Evolutionary conservation across 805 yeast genomes (phyloP).

Genomic region (Candida multigemmis): DNA sequence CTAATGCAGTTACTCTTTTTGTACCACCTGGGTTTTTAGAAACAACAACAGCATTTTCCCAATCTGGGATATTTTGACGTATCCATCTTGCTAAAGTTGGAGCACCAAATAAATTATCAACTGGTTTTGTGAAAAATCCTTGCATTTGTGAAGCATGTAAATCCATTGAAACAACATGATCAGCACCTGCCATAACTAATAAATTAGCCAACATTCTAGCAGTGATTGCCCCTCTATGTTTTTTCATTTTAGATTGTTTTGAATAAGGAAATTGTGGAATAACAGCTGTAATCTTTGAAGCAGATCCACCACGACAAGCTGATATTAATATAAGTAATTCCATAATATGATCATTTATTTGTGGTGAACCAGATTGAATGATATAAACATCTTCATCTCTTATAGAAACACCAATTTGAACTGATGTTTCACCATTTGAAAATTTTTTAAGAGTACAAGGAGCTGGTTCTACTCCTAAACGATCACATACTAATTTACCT

Average conservation of each 20-base stretch:
- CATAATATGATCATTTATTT: conserved; percentile 90
- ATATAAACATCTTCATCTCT: conserved; percentile 96
- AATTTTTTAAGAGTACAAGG: conserved; percentile 87
- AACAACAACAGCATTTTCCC: conserved; percentile 85
- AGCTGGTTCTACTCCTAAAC: conserved; percentile 88
- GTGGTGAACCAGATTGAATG: conserved; percentile 82
- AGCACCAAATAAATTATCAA: conserved; percentile 92
- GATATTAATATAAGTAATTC: conserved; percentile 86
- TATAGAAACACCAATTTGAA: conserved; percentile 88
- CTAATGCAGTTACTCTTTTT: conserved; percentile 92
- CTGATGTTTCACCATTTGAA: conserved; percentile 96
- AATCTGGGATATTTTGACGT: conserved; percentile 78
- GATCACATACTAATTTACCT: conserved; percentile 82
- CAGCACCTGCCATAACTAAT: conserved; percentile 97
- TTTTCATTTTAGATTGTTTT: conserved; percentile 96
- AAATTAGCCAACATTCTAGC: conserved; percentile 97
- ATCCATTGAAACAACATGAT: conserved; percentile 97
- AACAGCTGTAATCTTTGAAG: conserved; percentile 94
- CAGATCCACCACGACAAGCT: conserved; percentile 97
- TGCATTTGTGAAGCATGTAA: conserved; percentile 97
- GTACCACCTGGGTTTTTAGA: conserved; percentile 99
- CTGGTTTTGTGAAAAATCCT: conserved; percentile 96
- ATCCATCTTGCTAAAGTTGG: conserved; percentile 97
- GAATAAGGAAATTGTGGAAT: conserved; percentile 97
- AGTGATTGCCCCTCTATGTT: conserved; percentile 97